Base-by-base conservation (phyloP, 306 rosid species). In the Gastrolobium villosum region DNA sequence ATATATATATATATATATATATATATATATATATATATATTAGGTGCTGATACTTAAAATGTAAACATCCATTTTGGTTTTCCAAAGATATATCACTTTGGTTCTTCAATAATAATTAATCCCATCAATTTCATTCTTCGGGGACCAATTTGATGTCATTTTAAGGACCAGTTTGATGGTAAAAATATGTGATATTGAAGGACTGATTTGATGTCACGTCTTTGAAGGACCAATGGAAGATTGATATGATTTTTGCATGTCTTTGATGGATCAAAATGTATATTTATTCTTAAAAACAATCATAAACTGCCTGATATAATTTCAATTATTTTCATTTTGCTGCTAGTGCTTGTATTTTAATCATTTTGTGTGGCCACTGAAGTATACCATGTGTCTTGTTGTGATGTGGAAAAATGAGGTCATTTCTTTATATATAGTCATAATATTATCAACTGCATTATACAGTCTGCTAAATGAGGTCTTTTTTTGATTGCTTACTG, bases 361-460 rank as follows among this genome's bases (percentile, higher is more conserved):
- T 43, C 5, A 68, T 68, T 45, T 70, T 61, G 32, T 65, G 46
- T 53, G 50, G 43, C 59, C 56, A 7, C 44, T 40, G 20, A 50
- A 71, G 61, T 39, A 37, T 62, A 52, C 53, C 8, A 1, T 14
- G 28, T 61, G 35, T 15, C 46, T 14, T 41, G 49, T 14, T 41
- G 49, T 67, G 50, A 70, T 37, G 70, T n/a, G 63, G 50, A 69
- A 69, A 34, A 65, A n/a, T 5, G 26, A 10, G 54, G 61, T 36
- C 63, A 2, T 61, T 65, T 53, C 28, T 37, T 4, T 30, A 14
- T 28, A 35, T 43, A 50, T 43, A 0, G 10, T 55, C 62, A 63
- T 45, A 20, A 31, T 26, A 43, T 50, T 52, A 63, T 60, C 49
- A 34, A 20, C 64, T 62, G 65, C 55, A 52, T 82, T 74, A 55